Evolutionary conservation across 129 eudicot species (phyloP).

Genomic region (Tanacetum coccineum): DNA sequence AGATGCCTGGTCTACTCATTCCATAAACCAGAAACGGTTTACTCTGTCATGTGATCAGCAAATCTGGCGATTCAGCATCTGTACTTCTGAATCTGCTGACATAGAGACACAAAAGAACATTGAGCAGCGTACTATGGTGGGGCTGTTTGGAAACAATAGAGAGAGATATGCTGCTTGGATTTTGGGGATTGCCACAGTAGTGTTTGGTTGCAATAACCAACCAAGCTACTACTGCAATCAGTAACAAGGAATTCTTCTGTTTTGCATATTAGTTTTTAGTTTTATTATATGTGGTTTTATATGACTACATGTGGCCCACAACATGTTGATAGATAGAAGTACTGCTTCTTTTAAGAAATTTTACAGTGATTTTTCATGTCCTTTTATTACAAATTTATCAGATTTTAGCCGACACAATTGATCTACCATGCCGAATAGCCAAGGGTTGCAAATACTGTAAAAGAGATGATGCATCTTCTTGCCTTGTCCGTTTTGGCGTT

Average conservation of each 20-base stretch:
- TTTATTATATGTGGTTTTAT: not conserved
- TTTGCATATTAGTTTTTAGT: not conserved
- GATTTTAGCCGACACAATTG: conserved; percentile 75
- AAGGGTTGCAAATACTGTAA: conserved; percentile 78
- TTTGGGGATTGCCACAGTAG: no score
- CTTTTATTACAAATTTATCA: conserved; percentile 22
- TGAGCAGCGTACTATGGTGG: not conserved
- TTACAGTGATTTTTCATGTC: conserved; percentile 4
- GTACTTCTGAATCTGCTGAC: no score
- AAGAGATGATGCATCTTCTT: conserved; percentile 69
- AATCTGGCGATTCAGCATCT: no score
- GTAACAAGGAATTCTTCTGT: conserved; percentile 13
- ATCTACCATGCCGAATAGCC: conserved; percentile 89
- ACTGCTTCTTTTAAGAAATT: conserved; percentile 6
- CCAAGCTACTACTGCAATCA: not conserved
- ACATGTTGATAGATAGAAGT: not conserved
- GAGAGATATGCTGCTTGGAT: not conserved
- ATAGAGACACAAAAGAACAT: no score
- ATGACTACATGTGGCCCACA: conserved; percentile 19
- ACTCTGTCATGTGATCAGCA: no score
- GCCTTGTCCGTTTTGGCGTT: conserved; percentile 71
- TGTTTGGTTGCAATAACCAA: not conserved
- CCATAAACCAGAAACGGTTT: no score
- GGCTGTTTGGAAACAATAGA: conserved; percentile 8
- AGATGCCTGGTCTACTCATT: no score